These are phyloP conservation scores for Ceratocystis lukuohia DNA, from an alignment of 2,329 filamentous ascomycete genomes.

Conservation along the genomic window DNA sequence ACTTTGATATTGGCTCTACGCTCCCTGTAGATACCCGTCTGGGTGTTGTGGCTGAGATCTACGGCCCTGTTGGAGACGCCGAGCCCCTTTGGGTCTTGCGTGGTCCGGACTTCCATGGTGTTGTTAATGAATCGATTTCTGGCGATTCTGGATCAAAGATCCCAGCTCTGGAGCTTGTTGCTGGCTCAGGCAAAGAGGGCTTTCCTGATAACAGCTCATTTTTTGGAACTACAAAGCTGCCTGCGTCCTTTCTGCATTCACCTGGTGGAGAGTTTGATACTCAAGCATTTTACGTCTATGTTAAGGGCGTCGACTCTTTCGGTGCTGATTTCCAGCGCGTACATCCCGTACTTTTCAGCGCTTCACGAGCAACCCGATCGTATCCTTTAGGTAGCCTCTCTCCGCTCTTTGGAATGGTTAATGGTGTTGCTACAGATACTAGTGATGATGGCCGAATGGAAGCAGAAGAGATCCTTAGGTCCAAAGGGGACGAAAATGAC, in stretches of 20 bases:
- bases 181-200: slow-evolving; percentile 13
- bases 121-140: slow-evolving; percentile 8
- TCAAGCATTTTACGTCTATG: slow-evolving; percentile 15
- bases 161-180: slow-evolving; percentile 4
- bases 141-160: neutral
- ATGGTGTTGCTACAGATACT: neutral
- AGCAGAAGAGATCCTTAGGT: neutral
- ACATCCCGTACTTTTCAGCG: slow-evolving; percentile 10
- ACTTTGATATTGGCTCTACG: slow-evolving; percentile 17
- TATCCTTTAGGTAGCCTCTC: slow-evolving; percentile 12
- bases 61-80: slow-evolving; percentile 11
- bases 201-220: slow-evolving; percentile 10
- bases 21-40: slow-evolving; percentile 13
- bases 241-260: neutral
- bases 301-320: slow-evolving; percentile 13
- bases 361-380: neutral
- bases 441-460: neutral
- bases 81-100: slow-evolving; percentile 15
- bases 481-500: neutral
- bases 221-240: slow-evolving; percentile 12
- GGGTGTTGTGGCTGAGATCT: slow-evolving; percentile 17
- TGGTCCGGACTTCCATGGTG: slow-evolving; percentile 9
- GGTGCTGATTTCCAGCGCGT: slow-evolving; percentile 16
- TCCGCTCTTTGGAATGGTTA: slow-evolving; percentile 10
- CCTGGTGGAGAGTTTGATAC: neutral